phyloP scores from a whole-genome alignment of 2,329 filamentous ascomycete genomes.

The Apiospora phragmitis region DNA sequence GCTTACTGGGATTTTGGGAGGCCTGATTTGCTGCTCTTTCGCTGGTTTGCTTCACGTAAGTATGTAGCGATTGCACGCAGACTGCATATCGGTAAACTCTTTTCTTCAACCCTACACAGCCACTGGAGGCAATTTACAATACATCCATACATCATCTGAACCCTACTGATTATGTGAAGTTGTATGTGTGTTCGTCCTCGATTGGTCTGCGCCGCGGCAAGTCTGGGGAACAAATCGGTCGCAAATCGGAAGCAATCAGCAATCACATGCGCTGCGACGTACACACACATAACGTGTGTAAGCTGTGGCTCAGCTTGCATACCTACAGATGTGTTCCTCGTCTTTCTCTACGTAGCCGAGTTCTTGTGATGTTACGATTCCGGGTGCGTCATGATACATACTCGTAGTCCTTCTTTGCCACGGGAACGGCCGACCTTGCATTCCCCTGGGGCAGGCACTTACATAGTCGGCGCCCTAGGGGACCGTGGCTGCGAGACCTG shows the following conservation, averaged over 20 bases:
- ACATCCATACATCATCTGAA: not conserved
- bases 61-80: not conserved
- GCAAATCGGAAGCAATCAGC: not conserved
- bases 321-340: not conserved
- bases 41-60: not conserved
- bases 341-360: not conserved
- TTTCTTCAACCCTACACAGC: not conserved
- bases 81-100: not conserved
- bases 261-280: not conserved
- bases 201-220: not conserved
- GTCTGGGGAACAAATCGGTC: not conserved
- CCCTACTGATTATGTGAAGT: not conserved
- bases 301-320: not conserved
- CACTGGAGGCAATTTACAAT: not conserved
- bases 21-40: not conserved
- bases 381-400: not conserved
- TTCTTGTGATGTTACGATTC: not conserved
- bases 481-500: not conserved
- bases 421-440: not conserved
- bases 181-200: not conserved
- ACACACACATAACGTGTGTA: not conserved
- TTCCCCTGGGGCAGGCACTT: not conserved
- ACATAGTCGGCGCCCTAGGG: not conserved
- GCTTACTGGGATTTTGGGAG: not conserved
- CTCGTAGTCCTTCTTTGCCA: not conserved